Base-by-base conservation (phyloP, 768 basidiomycete genomes). In the Sporobolomyces pararoseus region DNA sequence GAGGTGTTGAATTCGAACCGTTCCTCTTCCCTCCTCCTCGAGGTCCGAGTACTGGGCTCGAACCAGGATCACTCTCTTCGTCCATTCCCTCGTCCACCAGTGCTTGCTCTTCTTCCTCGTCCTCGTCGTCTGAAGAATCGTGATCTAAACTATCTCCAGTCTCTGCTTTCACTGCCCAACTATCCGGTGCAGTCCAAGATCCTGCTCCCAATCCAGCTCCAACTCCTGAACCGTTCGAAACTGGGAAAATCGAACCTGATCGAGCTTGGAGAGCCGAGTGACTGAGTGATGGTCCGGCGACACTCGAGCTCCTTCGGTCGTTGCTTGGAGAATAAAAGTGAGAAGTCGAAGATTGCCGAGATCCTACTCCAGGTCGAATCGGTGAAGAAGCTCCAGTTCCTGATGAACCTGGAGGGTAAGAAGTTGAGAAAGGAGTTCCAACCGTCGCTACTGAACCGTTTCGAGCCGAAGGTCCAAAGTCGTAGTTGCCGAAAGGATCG, bases 101-200 rank as follows among this genome's bases (percentile, higher is more conserved):
- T 77, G 53, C 62, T 32, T 68, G 80, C 27, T 66, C 68, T 9
- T 76, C 75, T 21, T 78, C 77, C 12, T 79, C 79, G 19, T 70
- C 74, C 77, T 60, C 63, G 58, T 70, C 80, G 37, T 72, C 71
- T 4, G 53, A 46, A 39, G 71, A 66, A 25, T 73, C 71, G 17
- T 68, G 66, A 35, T 70, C 72, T 31, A 70, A 42, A 9, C 54
- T 71, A n/a, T 65, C 76, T 74, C n/a, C 77, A 78, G 73, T 80
- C 76, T 73, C 70, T 25, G 63, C 64, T 52, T 77, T 74, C 14
- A 83, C 82, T n/a, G 81, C 82, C 82, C 82, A 83, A 29, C 80
- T 81, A 70, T 83, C 82, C 3, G 82, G 82, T 12, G 81, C 81
- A 0, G 70, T 75, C 76, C 76, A 77, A 4, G 73, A 60, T 4